Evolutionary conservation across 176 grass and related monocot genomes (phyloP).

Genomic region (Oryza australiensis): DNA sequence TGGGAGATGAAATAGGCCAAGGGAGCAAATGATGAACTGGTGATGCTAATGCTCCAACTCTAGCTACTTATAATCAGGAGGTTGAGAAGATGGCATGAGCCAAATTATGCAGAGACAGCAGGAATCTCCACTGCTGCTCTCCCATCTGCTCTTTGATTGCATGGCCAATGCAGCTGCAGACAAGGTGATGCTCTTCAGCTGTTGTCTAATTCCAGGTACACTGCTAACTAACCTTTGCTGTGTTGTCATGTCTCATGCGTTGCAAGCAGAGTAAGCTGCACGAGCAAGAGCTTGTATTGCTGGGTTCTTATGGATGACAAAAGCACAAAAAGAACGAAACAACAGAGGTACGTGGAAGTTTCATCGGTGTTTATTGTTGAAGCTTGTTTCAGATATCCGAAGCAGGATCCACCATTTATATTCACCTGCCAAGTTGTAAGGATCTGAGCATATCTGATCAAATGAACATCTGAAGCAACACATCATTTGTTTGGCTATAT

Average conservation of each 20-base stretch:
- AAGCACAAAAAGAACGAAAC: background rate
- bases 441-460: conserved; percentile 7
- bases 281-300: background rate
- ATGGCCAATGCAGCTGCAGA: background rate
- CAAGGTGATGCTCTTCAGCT: conserved; percentile 2
- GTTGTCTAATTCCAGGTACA: background rate
- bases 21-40: background rate
- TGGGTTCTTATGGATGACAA: conserved; percentile 25
- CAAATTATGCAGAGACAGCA: conserved; percentile 17
- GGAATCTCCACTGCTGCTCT: conserved; percentile 24
- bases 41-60: background rate
- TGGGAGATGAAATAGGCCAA: background rate
- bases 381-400: conserved; percentile 16
- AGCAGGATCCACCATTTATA: conserved; percentile 25
- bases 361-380: background rate
- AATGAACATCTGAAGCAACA: background rate
- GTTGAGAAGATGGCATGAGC: conserved; percentile 1
- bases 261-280: conserved; percentile 37
- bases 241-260: conserved; percentile 39
- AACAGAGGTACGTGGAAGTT: conserved; percentile 33
- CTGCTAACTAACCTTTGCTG: conserved; percentile 21
- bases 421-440: conserved; percentile 5
- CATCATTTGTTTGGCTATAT: background rate
- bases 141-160: conserved; percentile 32
- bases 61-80: conserved; percentile 31